A percentile compares a stretch with the other conserved stretches of the same genome.
These are phyloP conservation scores for Vigna mungo DNA, from an alignment of 306 rosid genomes.

Conservation along the genomic window DNA sequence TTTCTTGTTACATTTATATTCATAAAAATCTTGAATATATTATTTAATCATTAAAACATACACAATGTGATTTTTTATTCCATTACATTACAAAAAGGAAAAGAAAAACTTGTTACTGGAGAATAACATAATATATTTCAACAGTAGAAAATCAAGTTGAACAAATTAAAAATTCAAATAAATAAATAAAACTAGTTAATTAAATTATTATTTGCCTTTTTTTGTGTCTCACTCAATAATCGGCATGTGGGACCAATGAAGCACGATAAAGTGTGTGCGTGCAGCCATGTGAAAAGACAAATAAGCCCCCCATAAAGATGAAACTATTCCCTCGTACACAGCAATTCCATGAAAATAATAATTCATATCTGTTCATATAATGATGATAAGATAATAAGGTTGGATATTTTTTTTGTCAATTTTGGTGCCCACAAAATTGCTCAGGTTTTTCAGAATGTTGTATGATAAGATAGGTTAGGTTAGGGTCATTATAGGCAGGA, in stretches of 20 bases:
- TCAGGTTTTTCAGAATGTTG: too few species aligned
- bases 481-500: not conserved
- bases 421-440: not conserved
- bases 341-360: constrained; percentile 36
- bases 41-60: too few species aligned
- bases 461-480: not conserved
- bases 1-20: too few species aligned
- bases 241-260: constrained; percentile 16
- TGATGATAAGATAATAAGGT: constrained; percentile 2
- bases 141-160: too few species aligned
- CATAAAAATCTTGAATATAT: too few species aligned
- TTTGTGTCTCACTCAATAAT: constrained; percentile 7
- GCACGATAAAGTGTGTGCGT: not conserved
- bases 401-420: too few species aligned
- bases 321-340: not conserved
- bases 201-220: not conserved
- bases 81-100: too few species aligned
- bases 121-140: not conserved
- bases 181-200: too few species aligned
- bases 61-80: too few species aligned
- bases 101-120: not conserved
- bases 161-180: too few species aligned
- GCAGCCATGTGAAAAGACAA: not conserved
- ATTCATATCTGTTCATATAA: constrained; percentile 2
- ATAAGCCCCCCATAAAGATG: not conserved